Base-by-base conservation (phyloP, 768 basidiomycete genomes). In the Rubroboletus satanas region DNA sequence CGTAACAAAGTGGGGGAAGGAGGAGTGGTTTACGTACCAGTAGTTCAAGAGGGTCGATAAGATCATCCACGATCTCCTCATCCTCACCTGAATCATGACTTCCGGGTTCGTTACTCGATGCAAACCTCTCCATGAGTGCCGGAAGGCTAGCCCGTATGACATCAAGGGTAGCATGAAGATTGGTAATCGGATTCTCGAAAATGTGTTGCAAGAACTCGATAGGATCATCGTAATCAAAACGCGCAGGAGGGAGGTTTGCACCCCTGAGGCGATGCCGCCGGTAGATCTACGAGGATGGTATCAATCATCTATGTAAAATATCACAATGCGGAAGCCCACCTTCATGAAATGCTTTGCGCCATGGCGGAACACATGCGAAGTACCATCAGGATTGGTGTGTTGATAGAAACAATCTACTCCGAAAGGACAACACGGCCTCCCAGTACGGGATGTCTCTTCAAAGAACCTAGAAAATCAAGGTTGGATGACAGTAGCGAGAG, bases 351-450 rank as follows among this genome's bases (percentile, higher is more conserved):
- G 69, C 33, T 80, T 79, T 21, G 77, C 77, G 7, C 87, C 88
- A 39, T 80, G 70, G 37, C 66, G 60, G 62, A 87, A 87, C 2
- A 79, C 61, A 58, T 82, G 75, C 0, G 75, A 74, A 9, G 86
- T 81, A 11, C 89, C 90, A 59, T 91, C 89, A 0, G 73, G 70
- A 26, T 85, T 84, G 46, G 73, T 60, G 64, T 93, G 90, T 61
- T 82, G 79, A 65, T 90, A 93, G 67, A 93, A 90, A 66, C 90
- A 93, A 55, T 92, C 90, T 45, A 76, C 75, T 41, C 90, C 90
- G 60, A 88, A 93, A 0, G 88, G 90, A 69, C 90, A 93, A 50
- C 79, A 79, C 0, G 84, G 83, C 45, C 73, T 75, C 15, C 63
- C 62, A 43, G 70, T 68, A 8, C 68, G 66, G 37, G 73, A 73